Conservation (phyloP, 352 stramenopile species). For the Phytophthora citrophthora region DNA sequence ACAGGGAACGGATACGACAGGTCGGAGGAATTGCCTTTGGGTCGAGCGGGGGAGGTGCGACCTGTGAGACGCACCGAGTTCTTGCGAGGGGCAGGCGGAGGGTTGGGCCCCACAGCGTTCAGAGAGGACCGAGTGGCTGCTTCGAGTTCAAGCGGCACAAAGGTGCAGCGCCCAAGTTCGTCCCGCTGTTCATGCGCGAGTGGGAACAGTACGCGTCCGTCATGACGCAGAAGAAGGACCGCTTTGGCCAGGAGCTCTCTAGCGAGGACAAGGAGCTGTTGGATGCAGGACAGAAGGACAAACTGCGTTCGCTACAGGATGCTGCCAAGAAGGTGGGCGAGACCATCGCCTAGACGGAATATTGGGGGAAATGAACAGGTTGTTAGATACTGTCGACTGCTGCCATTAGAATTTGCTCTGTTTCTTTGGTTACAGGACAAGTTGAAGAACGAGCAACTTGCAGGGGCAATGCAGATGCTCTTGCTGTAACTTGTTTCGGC, state of each 20-base stretch:
- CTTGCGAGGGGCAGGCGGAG: background rate
- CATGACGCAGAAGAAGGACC: conserved; percentile 59
- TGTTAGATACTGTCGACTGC: background rate
- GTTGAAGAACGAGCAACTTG: too few relatives aligned
- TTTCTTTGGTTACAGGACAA: background rate
- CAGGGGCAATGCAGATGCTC: too few relatives aligned
- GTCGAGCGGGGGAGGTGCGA: conserved; percentile 1
- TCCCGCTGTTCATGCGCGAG: conserved; percentile 77
- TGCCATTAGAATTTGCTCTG: background rate
- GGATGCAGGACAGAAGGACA: conserved; percentile 70
- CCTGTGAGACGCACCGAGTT: conserved; percentile 21
- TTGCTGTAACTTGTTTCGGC: too few relatives aligned
- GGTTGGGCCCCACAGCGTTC: background rate
- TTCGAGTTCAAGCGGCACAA: conserved; percentile 86
- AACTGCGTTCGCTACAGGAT: conserved; percentile 73
- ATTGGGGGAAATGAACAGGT: background rate
- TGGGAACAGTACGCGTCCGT: conserved; percentile 76
- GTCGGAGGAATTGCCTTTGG: conserved; percentile 5
- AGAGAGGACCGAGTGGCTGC: background rate
- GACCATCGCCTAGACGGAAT: conserved; percentile 46
- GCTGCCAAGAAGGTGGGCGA: conserved; percentile 73
- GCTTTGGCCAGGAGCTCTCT: conserved; percentile 77
- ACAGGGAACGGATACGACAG: conserved; percentile 67
- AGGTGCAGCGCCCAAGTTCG: conserved; percentile 74
- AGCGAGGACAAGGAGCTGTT: conserved; percentile 62